These are phyloP conservation scores for Lasiodiplodia sp. DNA, from an alignment of 2,329 filamentous ascomycete species.

Conservation along the genomic window DNA sequence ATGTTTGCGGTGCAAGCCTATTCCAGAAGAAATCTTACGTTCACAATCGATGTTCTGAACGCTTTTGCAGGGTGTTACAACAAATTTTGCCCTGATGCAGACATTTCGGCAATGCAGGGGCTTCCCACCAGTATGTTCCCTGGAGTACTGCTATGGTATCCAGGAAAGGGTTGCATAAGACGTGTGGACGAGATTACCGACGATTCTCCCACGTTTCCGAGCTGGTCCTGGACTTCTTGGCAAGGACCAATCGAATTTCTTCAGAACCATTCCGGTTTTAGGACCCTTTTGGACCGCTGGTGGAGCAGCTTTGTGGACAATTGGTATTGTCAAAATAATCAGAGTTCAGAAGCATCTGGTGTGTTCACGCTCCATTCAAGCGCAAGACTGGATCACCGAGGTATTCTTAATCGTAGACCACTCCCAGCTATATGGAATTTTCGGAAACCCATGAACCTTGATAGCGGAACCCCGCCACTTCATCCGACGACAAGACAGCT, in stretches of 20 bases:
- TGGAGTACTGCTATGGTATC: background rate
- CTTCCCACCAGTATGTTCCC: background rate
- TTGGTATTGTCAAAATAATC: too few species aligned
- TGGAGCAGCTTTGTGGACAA: too few species aligned
- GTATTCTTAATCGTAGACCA: background rate
- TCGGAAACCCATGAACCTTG: background rate
- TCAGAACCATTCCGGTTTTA: background rate
- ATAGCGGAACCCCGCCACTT: background rate
- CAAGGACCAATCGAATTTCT: background rate
- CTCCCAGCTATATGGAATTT: background rate
- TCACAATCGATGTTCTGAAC: background rate
- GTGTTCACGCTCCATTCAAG: too few species aligned
- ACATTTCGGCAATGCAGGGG: background rate
- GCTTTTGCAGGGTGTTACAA: background rate
- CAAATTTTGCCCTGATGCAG: background rate
- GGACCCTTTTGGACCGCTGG: too few species aligned
- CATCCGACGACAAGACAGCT: background rate
- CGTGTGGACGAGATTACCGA: background rate
- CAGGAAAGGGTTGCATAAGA: background rate
- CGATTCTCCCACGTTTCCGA: background rate
- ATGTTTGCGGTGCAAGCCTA: background rate
- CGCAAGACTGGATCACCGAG: accelerated
- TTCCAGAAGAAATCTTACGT: background rate
- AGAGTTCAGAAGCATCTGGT: too few species aligned
- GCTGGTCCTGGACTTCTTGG: background rate